phyloP scores from a whole-genome alignment of 768 basidiomycete genomes.

The Rhizopogon salebrosus region DNA sequence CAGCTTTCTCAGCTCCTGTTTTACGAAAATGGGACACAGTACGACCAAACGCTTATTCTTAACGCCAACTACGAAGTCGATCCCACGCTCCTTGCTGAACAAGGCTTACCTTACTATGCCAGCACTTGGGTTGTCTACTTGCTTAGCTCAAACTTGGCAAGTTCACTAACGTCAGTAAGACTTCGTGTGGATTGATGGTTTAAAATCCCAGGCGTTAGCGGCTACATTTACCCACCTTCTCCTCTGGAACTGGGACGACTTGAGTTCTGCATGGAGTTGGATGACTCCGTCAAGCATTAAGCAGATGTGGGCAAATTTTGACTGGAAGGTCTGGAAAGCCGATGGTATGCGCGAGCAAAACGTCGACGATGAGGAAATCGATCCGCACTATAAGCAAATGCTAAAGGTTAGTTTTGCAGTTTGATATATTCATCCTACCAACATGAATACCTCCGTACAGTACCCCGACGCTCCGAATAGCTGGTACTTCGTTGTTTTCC shows the following conservation, averaged over 20 bases:
- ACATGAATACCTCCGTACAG: not conserved
- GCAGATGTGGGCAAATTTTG: conserved; percentile 27
- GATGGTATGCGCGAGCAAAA: conserved; percentile 32
- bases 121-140: conserved; percentile 43
- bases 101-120: conserved; percentile 36
- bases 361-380: conserved; percentile 26
- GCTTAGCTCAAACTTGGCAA: conserved; percentile 34
- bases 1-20: conserved; percentile 35
- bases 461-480: conserved; percentile 18
- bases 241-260: conserved; percentile 40
- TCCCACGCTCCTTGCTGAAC: conserved; percentile 31
- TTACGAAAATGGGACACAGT: conserved; percentile 41
- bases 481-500: conserved; percentile 18
- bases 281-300: conserved; percentile 29
- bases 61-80: conserved; percentile 35
- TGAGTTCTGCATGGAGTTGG: conserved; percentile 38
- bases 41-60: conserved; percentile 45
- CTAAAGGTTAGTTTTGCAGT: conserved; percentile 31
- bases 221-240: conserved; percentile 44
- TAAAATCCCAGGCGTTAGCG: conserved; percentile 28
- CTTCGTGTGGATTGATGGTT: not conserved
- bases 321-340: conserved; percentile 40
- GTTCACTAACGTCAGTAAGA: not conserved
- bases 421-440: not conserved
- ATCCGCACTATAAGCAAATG: conserved; percentile 49